Evolutionary conservation across 1,139 yeast genomes (phyloP).

Genomic region (Blastobotrys proliferans): DNA sequence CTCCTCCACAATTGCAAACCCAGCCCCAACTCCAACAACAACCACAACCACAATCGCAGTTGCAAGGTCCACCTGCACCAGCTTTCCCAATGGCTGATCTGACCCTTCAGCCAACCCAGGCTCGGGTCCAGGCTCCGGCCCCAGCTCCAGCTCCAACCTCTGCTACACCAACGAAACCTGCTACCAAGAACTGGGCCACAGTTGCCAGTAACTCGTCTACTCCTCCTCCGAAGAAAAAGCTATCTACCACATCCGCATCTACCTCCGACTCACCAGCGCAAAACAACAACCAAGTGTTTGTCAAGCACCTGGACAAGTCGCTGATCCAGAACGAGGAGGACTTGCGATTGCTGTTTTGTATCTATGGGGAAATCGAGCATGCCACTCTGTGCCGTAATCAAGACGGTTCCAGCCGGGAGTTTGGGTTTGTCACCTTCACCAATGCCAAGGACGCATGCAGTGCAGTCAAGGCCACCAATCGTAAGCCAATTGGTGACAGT

Average conservation of each 20-base stretch:
- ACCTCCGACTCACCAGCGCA: background rate
- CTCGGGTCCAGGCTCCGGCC: background rate
- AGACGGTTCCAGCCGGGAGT: constrained; percentile 65
- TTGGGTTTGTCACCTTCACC: constrained; percentile 91
- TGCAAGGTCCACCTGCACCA: no score
- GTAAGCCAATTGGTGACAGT: constrained; percentile 8
- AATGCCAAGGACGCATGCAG: constrained; percentile 50
- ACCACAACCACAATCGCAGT: background rate
- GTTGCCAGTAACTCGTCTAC: background rate
- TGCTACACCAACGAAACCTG: constrained; percentile 4
- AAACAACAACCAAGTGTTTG: constrained; percentile 4
- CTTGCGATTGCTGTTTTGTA: constrained; percentile 8
- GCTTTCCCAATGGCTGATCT: background rate
- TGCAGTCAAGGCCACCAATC: constrained; percentile 9
- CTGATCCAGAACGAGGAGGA: constrained; percentile 11
- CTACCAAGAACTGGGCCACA: background rate
- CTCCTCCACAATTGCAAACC: background rate
- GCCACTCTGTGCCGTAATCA: constrained; percentile 2
- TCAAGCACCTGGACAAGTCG: constrained; percentile 10
- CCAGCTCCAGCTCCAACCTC: constrained; percentile 1
- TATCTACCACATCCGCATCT: background rate
- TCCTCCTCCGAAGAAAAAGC: background rate
- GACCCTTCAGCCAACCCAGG: background rate
- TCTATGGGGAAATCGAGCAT: constrained; percentile 10
- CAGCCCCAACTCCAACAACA: background rate